Evolutionary conservation across 305 asterid species (phyloP).

Genomic region (Solanum hybrid): DNA sequence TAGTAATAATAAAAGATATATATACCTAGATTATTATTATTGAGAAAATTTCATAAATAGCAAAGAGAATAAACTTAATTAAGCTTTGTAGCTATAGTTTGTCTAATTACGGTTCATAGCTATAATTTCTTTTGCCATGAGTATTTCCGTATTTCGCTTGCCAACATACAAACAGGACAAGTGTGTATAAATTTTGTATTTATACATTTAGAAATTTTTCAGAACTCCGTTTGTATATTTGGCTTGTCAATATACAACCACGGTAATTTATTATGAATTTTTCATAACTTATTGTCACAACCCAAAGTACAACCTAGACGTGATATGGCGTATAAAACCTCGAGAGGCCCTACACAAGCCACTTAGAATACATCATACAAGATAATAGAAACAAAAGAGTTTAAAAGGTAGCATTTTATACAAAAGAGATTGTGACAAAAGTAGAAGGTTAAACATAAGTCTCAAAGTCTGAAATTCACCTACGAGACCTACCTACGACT

Average conservation of each 20-base stretch:
- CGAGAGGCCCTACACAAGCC: not conserved
- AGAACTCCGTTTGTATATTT: no score
- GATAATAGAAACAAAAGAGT: not conserved
- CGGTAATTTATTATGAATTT: not conserved
- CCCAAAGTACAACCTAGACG: not conserved
- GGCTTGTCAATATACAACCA: not conserved
- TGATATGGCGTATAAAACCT: not conserved
- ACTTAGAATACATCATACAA: not conserved
- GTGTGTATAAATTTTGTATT: not conserved
- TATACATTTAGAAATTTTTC: not conserved
- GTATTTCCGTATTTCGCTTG: no score
- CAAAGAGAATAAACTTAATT: not conserved
- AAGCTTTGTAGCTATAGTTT: not conserved
- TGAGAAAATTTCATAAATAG: not conserved
- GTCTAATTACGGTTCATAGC: not conserved
- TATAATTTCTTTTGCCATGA: not conserved
- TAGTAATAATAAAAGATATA: not conserved
- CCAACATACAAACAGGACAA: not conserved
- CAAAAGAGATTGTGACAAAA: not conserved
- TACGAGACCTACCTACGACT: not conserved
- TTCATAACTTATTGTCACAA: not conserved
- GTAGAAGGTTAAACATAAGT: not conserved
- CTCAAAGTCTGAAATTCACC: not conserved
- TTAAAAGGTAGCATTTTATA: not conserved
- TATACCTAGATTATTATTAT: not conserved